These are phyloP conservation scores for Aspergillus fumigatus DNA, from an alignment of 2,329 filamentous ascomycete species.

Conservation along the genomic window DNA sequence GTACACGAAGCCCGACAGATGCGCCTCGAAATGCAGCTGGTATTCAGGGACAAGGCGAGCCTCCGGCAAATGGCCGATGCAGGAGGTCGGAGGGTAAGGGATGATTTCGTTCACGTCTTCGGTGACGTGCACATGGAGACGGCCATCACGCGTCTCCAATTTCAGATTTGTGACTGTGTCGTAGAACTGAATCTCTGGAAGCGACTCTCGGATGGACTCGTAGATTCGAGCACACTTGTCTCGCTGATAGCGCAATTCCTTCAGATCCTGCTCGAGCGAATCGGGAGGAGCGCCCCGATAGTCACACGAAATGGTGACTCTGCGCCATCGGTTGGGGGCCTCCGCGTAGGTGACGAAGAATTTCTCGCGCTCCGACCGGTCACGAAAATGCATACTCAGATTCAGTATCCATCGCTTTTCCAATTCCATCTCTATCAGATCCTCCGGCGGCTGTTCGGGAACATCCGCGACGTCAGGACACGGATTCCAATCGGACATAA, in stretches of 20 bases:
- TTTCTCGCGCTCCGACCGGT: slow-evolving; percentile 88
- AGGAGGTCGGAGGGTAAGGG: slow-evolving; percentile 68
- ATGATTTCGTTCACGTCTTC: slow-evolving; percentile 97
- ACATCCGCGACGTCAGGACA: slow-evolving; percentile 21
- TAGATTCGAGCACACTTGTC: slow-evolving; percentile 94
- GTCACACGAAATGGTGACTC: slow-evolving; percentile 90
- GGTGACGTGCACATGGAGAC: slow-evolving; percentile 94
- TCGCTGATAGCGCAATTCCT: slow-evolving; percentile 72
- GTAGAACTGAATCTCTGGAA: slow-evolving; percentile 93
- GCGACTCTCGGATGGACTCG: slow-evolving; percentile 85
- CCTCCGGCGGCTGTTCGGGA: slow-evolving; percentile 26
- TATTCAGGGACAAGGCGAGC: slow-evolving; percentile 59
- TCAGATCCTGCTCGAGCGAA: slow-evolving; percentile 81
- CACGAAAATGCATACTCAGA: slow-evolving; percentile 95
- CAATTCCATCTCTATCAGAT: slow-evolving; percentile 68
- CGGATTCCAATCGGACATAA: slow-evolving; percentile 25
- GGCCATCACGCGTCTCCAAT: slow-evolving; percentile 79
- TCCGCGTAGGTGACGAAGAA: slow-evolving; percentile 96
- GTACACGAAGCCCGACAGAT: slow-evolving; percentile 97
- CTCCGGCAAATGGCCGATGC: slow-evolving; percentile 64
- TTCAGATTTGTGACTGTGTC: slow-evolving; percentile 94
- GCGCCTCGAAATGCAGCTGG: slow-evolving; percentile 78
- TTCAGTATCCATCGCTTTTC: slow-evolving; percentile 93
- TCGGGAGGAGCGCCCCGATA: slow-evolving; percentile 75
- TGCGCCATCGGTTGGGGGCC: slow-evolving; percentile 70